phyloP scores from a whole-genome alignment of 257 asterid species.

The Nicotiana otophora region DNA sequence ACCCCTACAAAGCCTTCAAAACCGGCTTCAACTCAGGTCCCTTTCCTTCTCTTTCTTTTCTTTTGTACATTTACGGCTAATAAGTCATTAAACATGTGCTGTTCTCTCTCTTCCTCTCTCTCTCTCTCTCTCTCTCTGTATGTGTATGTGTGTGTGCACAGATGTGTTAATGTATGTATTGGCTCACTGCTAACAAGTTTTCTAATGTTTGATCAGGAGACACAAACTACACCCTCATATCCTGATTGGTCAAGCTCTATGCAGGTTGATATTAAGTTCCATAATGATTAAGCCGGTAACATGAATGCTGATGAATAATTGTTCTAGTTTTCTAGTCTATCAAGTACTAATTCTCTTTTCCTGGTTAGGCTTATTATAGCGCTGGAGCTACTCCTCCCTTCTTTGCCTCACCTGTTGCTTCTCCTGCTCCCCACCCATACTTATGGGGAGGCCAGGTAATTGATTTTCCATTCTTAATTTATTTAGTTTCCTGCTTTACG shows the following conservation, averaged over 20 bases:
- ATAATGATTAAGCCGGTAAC: background rate
- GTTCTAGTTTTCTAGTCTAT: background rate
- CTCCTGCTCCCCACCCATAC: slow-evolving; percentile 88
- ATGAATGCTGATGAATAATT: background rate
- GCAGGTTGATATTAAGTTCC: slow-evolving; percentile 48
- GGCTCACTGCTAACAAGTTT: background rate
- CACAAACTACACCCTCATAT: slow-evolving; percentile 55
- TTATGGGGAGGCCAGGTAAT: slow-evolving; percentile 92
- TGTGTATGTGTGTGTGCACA: too few relatives aligned
- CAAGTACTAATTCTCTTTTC: background rate
- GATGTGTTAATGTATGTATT: background rate
- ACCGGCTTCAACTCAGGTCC: slow-evolving; percentile 56
- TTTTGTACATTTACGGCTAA: background rate
- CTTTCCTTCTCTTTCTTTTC: background rate
- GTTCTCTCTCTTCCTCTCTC: background rate
- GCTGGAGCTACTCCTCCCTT: slow-evolving; percentile 89
- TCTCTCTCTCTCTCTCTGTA: background rate
- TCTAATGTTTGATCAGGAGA: slow-evolving; percentile 49
- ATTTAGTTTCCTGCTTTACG: background rate
- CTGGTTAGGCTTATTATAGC: slow-evolving; percentile 75
- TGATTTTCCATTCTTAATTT: background rate
- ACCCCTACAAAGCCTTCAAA: slow-evolving; percentile 63
- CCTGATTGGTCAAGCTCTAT: slow-evolving; percentile 86
- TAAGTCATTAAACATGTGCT: background rate
- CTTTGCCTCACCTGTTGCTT: slow-evolving; percentile 87